A percentile compares a stretch with the other conserved stretches of the same genome.
Evolutionary conservation across 202 grass and related monocot species (phyloP).

Genomic region (Tripidium arundinaceum): DNA sequence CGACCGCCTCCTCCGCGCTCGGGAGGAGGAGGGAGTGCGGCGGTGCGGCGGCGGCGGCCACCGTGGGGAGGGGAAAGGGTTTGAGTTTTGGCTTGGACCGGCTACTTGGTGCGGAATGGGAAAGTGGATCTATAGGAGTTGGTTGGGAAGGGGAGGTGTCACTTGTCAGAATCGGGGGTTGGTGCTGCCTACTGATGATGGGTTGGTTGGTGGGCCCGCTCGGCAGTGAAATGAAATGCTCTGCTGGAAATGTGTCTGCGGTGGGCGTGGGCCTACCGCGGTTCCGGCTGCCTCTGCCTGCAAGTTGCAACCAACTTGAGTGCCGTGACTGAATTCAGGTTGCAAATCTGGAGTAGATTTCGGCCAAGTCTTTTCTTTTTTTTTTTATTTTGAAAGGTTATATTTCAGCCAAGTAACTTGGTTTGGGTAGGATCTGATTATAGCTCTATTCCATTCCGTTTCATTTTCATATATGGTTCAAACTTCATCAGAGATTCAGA

Average conservation of each 20-base stretch:
- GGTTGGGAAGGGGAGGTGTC: not conserved
- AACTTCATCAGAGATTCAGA: no score
- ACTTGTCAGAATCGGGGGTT: slow-evolving; percentile 28
- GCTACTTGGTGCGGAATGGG: slow-evolving; percentile 15
- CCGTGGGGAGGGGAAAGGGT: not conserved
- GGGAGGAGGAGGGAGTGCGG: slow-evolving; percentile 40
- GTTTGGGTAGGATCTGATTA: no score
- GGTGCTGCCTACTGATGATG: slow-evolving; percentile 3
- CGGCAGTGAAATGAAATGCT: not conserved
- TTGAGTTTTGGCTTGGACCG: slow-evolving; percentile 40
- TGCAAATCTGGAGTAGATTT: not conserved
- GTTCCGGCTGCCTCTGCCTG: not conserved
- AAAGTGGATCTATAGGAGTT: slow-evolving; percentile 3
- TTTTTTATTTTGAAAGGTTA: not conserved
- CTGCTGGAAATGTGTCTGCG: not conserved
- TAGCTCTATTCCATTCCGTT: no score
- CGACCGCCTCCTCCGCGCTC: no score
- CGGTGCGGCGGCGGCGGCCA: slow-evolving; percentile 30
- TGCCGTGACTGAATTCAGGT: not conserved
- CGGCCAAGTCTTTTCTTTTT: not conserved
- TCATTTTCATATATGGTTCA: no score
- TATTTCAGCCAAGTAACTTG: no score
- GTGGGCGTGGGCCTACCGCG: not conserved
- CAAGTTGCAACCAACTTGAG: not conserved
- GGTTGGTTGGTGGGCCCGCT: not conserved